Conservation (phyloP, 1,139 yeast genomes). For the Sugiyamaella novakii region DNA sequence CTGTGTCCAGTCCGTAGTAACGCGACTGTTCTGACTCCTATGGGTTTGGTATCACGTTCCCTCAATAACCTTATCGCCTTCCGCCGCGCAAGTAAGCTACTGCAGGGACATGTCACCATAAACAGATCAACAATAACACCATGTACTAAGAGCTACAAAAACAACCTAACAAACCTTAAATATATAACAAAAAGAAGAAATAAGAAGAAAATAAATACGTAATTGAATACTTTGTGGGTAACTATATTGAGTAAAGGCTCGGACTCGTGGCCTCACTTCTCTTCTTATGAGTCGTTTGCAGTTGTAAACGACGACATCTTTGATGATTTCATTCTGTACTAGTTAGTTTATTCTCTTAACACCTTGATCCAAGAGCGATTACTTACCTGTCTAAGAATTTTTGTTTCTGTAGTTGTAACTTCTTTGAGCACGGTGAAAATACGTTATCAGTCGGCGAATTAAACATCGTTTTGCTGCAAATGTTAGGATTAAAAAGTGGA, state of each 20-base stretch:
- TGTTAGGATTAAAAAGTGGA: slow-evolving; percentile 10
- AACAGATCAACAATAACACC: too few species aligned
- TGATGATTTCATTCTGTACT: slow-evolving; percentile 5
- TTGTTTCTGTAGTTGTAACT: slow-evolving; percentile 30
- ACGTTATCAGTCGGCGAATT: slow-evolving; percentile 33
- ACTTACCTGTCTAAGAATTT: slow-evolving; percentile 22
- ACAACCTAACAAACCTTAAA: too few species aligned
- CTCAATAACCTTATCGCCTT: too few species aligned
- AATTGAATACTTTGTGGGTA: background rate
- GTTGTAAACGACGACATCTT: slow-evolving; percentile 14
- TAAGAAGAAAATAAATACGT: background rate
- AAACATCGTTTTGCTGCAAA: slow-evolving; percentile 29
- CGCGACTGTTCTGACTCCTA: too few species aligned
- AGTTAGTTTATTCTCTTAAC: too few species aligned
- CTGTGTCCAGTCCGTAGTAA: too few species aligned
- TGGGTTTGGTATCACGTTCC: too few species aligned
- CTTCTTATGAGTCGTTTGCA: background rate
- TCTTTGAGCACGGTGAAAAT: slow-evolving; percentile 35
- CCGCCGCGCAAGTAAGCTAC: too few species aligned
- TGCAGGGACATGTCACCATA: too few species aligned
- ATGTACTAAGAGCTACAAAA: too few species aligned
- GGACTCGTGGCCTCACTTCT: background rate
- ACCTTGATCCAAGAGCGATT: too few species aligned
- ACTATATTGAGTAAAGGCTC: background rate
- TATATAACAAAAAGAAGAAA: background rate